These are phyloP conservation scores for Colletotrichum liaoningense DNA, from an alignment of 2,329 filamentous ascomycete species.

Conservation along the genomic window DNA sequence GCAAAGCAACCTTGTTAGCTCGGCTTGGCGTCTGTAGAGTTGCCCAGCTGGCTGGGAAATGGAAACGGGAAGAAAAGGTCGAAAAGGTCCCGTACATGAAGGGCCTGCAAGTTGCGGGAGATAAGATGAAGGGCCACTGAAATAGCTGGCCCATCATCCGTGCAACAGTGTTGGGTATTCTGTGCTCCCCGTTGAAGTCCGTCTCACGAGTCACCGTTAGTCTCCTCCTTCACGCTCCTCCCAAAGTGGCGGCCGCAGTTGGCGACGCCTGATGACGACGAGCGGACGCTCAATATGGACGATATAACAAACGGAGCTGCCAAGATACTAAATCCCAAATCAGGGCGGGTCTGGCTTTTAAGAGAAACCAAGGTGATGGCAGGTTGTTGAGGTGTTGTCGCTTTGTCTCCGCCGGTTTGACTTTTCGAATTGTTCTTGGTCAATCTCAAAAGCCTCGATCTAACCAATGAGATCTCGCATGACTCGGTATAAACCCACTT, in stretches of 20 bases:
- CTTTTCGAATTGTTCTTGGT: slow-evolving; percentile 24
- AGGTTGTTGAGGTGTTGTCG: slow-evolving; percentile 6
- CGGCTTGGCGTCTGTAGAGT: slow-evolving; percentile 13
- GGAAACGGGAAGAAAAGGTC: slow-evolving; percentile 3
- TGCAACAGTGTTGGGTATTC: neutral
- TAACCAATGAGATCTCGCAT: slow-evolving; percentile 19
- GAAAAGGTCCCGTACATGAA: slow-evolving; percentile 6
- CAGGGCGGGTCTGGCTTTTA: slow-evolving; percentile 12
- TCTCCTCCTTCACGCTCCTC: neutral
- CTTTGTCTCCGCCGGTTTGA: slow-evolving; percentile 9
- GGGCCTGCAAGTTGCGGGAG: neutral
- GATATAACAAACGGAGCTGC: slow-evolving; percentile 1
- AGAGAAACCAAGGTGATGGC: slow-evolving; percentile 15
- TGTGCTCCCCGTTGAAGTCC: too few relatives aligned
- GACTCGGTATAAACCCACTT: slow-evolving; percentile 21
- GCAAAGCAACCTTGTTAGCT: slow-evolving; percentile 11
- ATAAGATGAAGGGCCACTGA: slow-evolving; percentile 7
- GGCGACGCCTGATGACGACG: neutral
- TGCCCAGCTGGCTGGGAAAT: slow-evolving; percentile 16
- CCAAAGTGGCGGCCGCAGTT: neutral
- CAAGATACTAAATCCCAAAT: slow-evolving; percentile 21
- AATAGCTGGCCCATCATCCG: neutral
- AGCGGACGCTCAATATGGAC: neutral
- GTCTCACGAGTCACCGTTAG: neutral
- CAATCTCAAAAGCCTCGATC: slow-evolving; percentile 6